A percentile compares a stretch with the other conserved stretches of the same genome.
Evolutionary conservation across 2,329 filamentous ascomycete species (phyloP).

Genomic region (Setomelanomma holmii): DNA sequence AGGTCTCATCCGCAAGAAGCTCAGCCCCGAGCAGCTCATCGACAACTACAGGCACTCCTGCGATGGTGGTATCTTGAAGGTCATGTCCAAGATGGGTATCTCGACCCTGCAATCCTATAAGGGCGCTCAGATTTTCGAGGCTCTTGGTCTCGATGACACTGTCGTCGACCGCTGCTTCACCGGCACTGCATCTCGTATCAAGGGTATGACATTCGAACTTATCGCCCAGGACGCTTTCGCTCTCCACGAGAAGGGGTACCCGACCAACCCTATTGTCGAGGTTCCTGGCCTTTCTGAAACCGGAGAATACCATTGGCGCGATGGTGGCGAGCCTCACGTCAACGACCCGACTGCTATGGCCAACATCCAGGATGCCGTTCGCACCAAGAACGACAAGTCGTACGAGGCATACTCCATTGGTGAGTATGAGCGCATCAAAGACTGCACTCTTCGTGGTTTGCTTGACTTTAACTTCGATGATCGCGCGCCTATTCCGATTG

Average conservation of each 20-base stretch:
- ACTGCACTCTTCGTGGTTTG: constrained; percentile 91
- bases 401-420: constrained; percentile 95
- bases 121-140: constrained; percentile 97
- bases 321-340: constrained; percentile 92
- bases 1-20: constrained; percentile 88
- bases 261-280: constrained; percentile 76
- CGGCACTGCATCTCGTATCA: constrained; percentile 92
- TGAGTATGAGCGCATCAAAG: constrained; percentile 95
- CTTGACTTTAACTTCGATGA: constrained; percentile 97
- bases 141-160: constrained; percentile 87
- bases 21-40: constrained; percentile 81
- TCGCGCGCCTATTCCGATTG: constrained; percentile 82
- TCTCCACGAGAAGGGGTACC: constrained; percentile 92
- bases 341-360: constrained; percentile 95
- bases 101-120: constrained; percentile 96
- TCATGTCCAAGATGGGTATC: constrained; percentile 99
- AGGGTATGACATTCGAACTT: constrained; percentile 89
- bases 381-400: constrained; percentile 97
- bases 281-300: constrained; percentile 87
- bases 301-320: constrained; percentile 97
- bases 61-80: constrained; percentile 95
- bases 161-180: constrained; percentile 95
- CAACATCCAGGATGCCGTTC: constrained; percentile 95
- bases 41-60: constrained; percentile 97
- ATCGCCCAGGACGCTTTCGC: constrained; percentile 95